phyloP scores from a whole-genome alignment of 352 stramenopile genomes.

The Phytopythium sindhum region DNA sequence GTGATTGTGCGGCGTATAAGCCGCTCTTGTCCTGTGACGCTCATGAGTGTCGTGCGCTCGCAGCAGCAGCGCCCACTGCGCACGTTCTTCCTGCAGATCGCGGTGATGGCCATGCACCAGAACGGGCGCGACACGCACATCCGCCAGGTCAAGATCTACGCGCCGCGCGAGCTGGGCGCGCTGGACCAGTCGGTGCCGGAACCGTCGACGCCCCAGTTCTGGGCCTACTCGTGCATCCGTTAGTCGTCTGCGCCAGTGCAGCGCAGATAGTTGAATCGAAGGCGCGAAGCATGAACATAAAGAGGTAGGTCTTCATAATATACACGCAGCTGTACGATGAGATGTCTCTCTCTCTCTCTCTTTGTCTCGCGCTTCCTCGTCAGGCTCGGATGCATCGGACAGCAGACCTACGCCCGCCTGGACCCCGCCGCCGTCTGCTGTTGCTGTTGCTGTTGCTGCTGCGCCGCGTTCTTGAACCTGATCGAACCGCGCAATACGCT shows the following conservation, averaged over 20 bases:
- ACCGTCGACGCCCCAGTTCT: slow-evolving; percentile 64
- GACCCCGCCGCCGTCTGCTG: neutral
- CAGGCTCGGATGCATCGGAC: neutral
- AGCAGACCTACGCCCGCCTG: neutral
- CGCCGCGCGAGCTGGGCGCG: slow-evolving; percentile 56
- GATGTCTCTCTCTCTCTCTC: neutral
- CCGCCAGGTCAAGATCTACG: slow-evolving; percentile 92
- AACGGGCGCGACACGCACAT: slow-evolving; percentile 97
- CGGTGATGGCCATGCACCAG: slow-evolving; percentile 97
- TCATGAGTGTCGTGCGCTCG: neutral
- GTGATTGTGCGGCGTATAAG: neutral
- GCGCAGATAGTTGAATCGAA: neutral
- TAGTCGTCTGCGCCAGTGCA: slow-evolving; percentile 7
- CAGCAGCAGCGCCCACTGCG: slow-evolving; percentile 50
- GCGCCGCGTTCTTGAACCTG: slow-evolving; percentile 47
- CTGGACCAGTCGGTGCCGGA: slow-evolving; percentile 54
- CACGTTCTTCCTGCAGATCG: slow-evolving; percentile 96
- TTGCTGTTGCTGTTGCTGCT: slow-evolving; percentile 16
- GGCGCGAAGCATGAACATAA: neutral
- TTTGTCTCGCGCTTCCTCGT: neutral
- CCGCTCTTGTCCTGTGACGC: neutral
- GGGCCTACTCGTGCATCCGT: slow-evolving; percentile 60
- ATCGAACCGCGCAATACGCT: neutral
- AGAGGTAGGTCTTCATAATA: neutral
- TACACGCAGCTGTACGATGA: neutral